Base-by-base conservation (phyloP, 2,329 filamentous ascomycete genomes). In the Calonectria pseudoreteaudii region DNA sequence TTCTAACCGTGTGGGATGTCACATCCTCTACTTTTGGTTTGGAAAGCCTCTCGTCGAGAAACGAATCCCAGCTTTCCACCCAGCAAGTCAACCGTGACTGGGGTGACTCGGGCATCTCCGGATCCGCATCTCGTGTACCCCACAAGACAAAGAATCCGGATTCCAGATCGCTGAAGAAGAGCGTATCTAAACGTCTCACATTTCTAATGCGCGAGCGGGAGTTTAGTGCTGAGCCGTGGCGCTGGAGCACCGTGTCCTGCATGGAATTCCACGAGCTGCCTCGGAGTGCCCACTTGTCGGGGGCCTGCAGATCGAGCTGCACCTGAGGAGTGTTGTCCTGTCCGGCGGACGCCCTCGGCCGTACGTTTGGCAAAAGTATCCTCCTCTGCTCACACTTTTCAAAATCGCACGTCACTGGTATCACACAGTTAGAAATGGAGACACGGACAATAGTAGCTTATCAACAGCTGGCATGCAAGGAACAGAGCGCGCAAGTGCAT, bases 111-210 rank as follows among this genome's bases (percentile, higher is more conserved):
- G 34, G 38, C 36, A 28, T 16, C 13, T 68, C 11, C 11, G n/a
- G 18, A 26, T 68, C 50, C 8, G 50, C 23, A 41, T 62, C 36
- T 16, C 26, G 16, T 11, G 44, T 28, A 6, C 66, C 66, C 66
- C 66, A 68, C 4, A 58, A 6, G 49, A 68, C 66, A 18, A 68
- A 58, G n/a, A 68, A 68, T 8, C 66, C 66, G 6, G 49, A 44
- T 16, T 47, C 26, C 16, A 56, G 5, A 20, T 68, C 31, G 2
- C 49, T 30, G 6, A 68, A 68, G 26, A 68, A 58, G 2, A 68
- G 34, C 0, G 41, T 28, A 26, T 53, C 66, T 11, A 30, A 14
- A 13, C 56, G 9, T 2, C 16, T 23, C 26, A 58, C 30, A 20
- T 58, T 58, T 20, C 20, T 18, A 20, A 56, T 52, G 8, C 7